phyloP scores from a whole-genome alignment of 2,329 filamentous ascomycete genomes.

The Fusarium verrucosum region DNA sequence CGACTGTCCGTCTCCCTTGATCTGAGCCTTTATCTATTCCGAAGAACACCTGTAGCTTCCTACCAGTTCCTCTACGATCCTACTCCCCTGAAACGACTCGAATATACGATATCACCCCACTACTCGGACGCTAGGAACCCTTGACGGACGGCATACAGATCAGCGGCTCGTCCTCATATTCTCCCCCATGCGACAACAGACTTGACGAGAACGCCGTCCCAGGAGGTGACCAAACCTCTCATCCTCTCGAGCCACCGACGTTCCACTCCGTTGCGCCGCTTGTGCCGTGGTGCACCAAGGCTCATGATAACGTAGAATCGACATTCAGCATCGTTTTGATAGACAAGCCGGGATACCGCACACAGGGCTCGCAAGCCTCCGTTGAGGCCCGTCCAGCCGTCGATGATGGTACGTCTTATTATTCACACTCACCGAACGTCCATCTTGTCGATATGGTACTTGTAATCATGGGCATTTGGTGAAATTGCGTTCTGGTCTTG shows the following conservation, averaged over 20 bases:
- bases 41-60: constrained; percentile 16
- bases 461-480: background rate
- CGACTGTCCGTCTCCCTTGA: constrained; percentile 36
- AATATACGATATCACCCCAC: constrained; percentile 19
- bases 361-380: constrained; percentile 50
- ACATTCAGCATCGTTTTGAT: constrained; percentile 37
- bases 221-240: constrained; percentile 48
- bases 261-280: constrained; percentile 37
- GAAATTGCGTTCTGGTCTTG: constrained; percentile 1
- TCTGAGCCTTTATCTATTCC: constrained; percentile 31
- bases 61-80: constrained; percentile 16
- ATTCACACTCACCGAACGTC: constrained; percentile 15
- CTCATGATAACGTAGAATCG: constrained; percentile 45
- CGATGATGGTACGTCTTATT: constrained; percentile 60
- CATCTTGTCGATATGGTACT: constrained; percentile 3
- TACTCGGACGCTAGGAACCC: constrained; percentile 35
- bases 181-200: constrained; percentile 49
- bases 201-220: constrained; percentile 44
- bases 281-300: constrained; percentile 39
- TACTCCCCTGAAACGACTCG: constrained; percentile 6
- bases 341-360: constrained; percentile 38
- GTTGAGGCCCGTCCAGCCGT: constrained; percentile 51
- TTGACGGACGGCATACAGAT: constrained; percentile 39
- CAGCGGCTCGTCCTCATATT: constrained; percentile 42
- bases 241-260: constrained; percentile 36